These are phyloP conservation scores for Periconia digitata DNA, from an alignment of 2,329 filamentous ascomycete genomes.

Conservation along the genomic window DNA sequence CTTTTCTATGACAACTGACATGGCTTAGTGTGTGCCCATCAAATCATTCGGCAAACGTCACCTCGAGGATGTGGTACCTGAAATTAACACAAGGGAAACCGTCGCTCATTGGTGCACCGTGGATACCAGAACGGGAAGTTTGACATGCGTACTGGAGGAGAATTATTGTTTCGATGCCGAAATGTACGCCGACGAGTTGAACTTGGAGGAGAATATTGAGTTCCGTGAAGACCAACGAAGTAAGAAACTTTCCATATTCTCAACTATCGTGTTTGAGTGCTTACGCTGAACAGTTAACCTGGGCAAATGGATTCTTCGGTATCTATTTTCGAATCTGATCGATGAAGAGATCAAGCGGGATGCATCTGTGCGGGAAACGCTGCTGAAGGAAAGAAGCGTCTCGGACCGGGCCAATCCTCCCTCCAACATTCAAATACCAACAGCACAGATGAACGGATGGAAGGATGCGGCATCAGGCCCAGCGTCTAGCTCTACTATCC, in stretches of 20 bases:
- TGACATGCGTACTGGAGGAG: constrained; percentile 88
- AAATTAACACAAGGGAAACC: constrained; percentile 84
- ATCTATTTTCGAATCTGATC: constrained; percentile 85
- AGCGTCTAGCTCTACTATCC: constrained; percentile 53
- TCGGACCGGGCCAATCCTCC: constrained; percentile 62
- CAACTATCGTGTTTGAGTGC: neutral
- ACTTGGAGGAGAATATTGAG: constrained; percentile 70
- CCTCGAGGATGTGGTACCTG: constrained; percentile 84
- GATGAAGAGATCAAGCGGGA: constrained; percentile 89
- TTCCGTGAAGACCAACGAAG: constrained; percentile 93
- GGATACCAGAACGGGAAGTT: constrained; percentile 86
- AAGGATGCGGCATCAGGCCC: constrained; percentile 40
- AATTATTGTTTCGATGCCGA: constrained; percentile 98
- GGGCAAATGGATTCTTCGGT: constrained; percentile 93
- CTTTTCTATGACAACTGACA: constrained; percentile 17
- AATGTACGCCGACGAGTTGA: constrained; percentile 89
- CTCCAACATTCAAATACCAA: constrained; percentile 61
- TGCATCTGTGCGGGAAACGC: constrained; percentile 66
- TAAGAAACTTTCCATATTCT: constrained; percentile 49
- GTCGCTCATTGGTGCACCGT: constrained; percentile 96
- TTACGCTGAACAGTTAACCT: constrained; percentile 70
- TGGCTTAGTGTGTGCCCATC: constrained; percentile 73
- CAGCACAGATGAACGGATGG: constrained; percentile 50
- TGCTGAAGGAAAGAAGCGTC: constrained; percentile 66
- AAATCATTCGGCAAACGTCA: constrained; percentile 93